Percentiles rank a stretch among this genome's conserved stretches.
Conservation (phyloP, 2,329 filamentous ascomycete genomes). For the Colletotrichum falcatum region DNA sequence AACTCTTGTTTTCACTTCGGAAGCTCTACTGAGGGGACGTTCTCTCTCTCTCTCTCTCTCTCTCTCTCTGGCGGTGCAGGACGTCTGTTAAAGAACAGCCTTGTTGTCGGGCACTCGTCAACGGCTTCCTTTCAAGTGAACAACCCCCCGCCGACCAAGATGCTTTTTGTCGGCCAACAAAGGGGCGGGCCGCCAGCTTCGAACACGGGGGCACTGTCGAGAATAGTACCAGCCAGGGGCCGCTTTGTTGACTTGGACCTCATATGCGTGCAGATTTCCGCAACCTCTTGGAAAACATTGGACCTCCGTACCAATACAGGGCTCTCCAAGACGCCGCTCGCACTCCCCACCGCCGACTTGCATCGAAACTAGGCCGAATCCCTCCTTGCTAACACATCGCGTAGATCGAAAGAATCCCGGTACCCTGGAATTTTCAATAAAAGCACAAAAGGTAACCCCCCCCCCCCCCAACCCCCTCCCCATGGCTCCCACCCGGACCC, state of each 20-base stretch:
- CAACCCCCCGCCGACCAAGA: not conserved
- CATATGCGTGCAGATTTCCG: not conserved
- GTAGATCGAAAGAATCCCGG: too few relatives aligned
- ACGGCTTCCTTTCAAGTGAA: not conserved
- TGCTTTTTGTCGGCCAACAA: conserved; percentile 1
- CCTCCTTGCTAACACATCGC: not conserved
- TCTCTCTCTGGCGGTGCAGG: too few relatives aligned
- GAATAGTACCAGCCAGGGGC: not conserved
- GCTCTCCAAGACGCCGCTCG: not conserved
- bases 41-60: too few relatives aligned
- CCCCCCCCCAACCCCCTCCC: too few relatives aligned
- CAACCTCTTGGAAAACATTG: not conserved
- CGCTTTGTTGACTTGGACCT: not conserved
- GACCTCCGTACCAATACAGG: not conserved
- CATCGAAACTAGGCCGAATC: not conserved
- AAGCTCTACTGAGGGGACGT: too few relatives aligned
- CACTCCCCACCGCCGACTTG: too few relatives aligned
- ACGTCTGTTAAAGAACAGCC: too few relatives aligned
- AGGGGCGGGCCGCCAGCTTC: too few relatives aligned
- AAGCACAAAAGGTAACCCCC: not conserved
- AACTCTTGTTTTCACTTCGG: too few relatives aligned
- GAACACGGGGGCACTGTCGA: not conserved
- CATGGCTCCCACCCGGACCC: not conserved
- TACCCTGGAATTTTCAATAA: not conserved
- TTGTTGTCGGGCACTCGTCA: not conserved